Evolutionary conservation across 805 yeast species (phyloP).

Genomic region (Yamadazyma phyllophila): DNA sequence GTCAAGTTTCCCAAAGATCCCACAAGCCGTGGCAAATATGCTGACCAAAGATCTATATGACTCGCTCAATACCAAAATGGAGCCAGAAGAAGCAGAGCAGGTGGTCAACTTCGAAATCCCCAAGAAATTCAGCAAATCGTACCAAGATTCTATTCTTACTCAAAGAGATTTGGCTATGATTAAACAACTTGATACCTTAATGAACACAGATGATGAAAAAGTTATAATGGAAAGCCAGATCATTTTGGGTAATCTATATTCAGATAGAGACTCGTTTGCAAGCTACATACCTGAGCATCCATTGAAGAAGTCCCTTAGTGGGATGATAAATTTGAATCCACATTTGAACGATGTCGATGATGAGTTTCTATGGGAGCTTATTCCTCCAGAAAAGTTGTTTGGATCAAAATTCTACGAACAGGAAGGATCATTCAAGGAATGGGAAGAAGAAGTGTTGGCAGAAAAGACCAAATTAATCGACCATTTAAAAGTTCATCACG

Average conservation of each 20-base stretch:
- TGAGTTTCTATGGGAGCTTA: conserved; percentile 38
- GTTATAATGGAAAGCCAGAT: conserved; percentile 23
- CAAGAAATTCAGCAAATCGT: conserved; percentile 21
- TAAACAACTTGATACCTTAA: conserved; percentile 23
- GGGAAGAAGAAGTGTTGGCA: conserved; percentile 31
- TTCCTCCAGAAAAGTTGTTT: conserved; percentile 34
- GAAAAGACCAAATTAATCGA: conserved; percentile 14
- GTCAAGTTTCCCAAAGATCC: conserved; percentile 31
- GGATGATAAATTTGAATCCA: conserved; percentile 37
- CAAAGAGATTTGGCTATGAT: conserved; percentile 25
- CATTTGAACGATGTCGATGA: conserved; percentile 35
- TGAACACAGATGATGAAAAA: conserved; percentile 22
- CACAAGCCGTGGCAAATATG: conserved; percentile 17
- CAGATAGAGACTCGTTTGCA: conserved; percentile 26
- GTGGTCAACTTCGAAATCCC: conserved; percentile 28
- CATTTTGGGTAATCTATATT: conserved; percentile 24
- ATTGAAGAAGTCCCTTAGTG: conserved; percentile 36
- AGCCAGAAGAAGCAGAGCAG: conserved; percentile 4
- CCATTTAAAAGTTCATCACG: conserved; percentile 10
- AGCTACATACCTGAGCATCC: conserved; percentile 36
- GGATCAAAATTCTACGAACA: conserved; percentile 36
- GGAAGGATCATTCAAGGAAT: conserved; percentile 30
- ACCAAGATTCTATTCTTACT: conserved; percentile 19
- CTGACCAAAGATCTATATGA: conserved; percentile 20
- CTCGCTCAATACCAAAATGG: conserved; percentile 2